A percentile compares a stretch with the other conserved stretches of the same genome.
These are phyloP conservation scores for Avena insularis DNA, from an alignment of 176 grass and related monocot species.

Conservation along the genomic window DNA sequence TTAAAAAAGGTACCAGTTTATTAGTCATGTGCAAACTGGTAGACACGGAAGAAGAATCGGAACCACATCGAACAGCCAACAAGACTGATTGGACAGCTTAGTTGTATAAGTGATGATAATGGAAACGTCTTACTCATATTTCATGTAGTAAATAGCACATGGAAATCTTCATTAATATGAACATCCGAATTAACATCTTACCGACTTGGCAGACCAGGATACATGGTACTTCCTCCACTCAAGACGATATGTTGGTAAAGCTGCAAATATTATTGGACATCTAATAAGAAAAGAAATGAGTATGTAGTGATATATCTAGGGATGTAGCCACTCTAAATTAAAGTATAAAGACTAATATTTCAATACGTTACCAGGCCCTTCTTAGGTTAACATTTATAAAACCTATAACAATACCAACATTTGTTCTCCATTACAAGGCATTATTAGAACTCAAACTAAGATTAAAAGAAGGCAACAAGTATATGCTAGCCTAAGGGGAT, in stretches of 20 bases:
- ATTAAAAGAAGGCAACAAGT: neutral
- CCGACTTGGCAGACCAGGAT: slow-evolving; percentile 95
- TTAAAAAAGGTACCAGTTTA: slow-evolving; percentile 41
- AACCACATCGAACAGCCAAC: slow-evolving; percentile 14
- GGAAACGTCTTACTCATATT: neutral
- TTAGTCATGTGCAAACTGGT: slow-evolving; percentile 33
- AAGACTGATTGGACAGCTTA: slow-evolving; percentile 7
- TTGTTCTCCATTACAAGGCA: slow-evolving; percentile 10
- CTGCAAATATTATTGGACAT: slow-evolving; percentile 56
- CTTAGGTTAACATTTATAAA: slow-evolving; percentile 11
- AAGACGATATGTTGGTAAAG: slow-evolving; percentile 95
- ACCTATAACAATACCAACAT: neutral
- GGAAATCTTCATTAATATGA: neutral
- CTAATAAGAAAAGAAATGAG: slow-evolving; percentile 32
- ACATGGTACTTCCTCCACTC: slow-evolving; percentile 98
- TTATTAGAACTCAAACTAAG: neutral
- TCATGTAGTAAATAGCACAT: neutral
- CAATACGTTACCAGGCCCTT: slow-evolving; percentile 1
- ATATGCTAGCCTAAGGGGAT: neutral
- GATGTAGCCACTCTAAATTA: neutral
- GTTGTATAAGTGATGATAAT: slow-evolving; percentile 2
- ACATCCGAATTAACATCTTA: slow-evolving; percentile 38
- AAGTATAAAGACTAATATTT: neutral
- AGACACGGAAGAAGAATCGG: neutral
- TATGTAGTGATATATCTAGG: slow-evolving; percentile 7